phyloP scores from a whole-genome alignment of 345 rosid genomes.

The Cardamine occulta region DNA sequence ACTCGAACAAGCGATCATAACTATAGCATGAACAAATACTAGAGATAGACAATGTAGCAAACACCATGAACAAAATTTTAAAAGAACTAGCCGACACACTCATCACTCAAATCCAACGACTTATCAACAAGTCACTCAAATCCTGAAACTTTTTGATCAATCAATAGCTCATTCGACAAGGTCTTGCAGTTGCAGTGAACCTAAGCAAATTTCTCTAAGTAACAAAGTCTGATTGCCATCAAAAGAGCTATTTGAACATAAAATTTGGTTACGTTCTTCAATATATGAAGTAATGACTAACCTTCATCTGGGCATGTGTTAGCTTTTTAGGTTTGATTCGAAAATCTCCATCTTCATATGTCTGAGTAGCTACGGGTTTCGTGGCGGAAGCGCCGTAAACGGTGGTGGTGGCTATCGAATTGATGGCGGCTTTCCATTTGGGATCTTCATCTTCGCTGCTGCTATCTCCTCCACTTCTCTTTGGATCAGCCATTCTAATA shows the following conservation, averaged over 20 bases:
- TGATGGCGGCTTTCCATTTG: constrained; percentile 78
- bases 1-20: neutral
- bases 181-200: neutral
- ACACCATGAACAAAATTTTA: neutral
- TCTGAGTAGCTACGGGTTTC: constrained; percentile 35
- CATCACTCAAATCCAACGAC: neutral
- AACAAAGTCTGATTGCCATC: neutral
- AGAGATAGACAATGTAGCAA: neutral
- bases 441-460: constrained; percentile 76
- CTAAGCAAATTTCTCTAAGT: neutral
- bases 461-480: constrained; percentile 38
- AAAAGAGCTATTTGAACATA: neutral
- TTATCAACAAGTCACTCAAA: neutral
- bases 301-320: constrained; percentile 81
- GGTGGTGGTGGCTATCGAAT: constrained; percentile 66
- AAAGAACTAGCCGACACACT: neutral
- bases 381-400: constrained; percentile 44
- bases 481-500: constrained; percentile 42
- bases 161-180: no score
- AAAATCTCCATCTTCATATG: constrained; percentile 40
- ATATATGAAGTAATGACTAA: constrained; percentile 20
- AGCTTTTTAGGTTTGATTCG: constrained; percentile 58
- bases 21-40: constrained; percentile 1
- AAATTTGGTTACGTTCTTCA: neutral
- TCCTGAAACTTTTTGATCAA: neutral